Conservation (phyloP, 176 grass and related monocot genomes). For the Puccinellia tenuiflora region DNA sequence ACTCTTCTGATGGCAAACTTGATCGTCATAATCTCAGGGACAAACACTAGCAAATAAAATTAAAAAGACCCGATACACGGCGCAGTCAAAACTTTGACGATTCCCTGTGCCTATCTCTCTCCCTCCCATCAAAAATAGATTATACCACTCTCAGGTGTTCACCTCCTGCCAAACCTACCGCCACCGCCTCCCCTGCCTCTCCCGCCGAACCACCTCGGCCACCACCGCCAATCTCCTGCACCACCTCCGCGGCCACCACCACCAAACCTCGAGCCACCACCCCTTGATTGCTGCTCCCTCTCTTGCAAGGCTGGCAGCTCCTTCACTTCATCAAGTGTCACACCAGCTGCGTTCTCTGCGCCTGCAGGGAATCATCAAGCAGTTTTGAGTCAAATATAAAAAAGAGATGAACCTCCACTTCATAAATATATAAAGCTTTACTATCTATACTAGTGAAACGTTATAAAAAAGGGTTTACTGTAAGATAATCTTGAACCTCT, state of each 20-base stretch:
- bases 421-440: neutral
- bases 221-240: slow-evolving; percentile 36
- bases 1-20: too few relatives aligned
- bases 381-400: neutral
- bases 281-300: slow-evolving; percentile 50
- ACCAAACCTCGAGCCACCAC: neutral
- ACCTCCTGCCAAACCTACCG: slow-evolving; percentile 66
- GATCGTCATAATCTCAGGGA: too few relatives aligned
- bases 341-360: slow-evolving; percentile 51
- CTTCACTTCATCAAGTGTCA: slow-evolving; percentile 69
- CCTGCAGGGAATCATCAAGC: slow-evolving; percentile 12
- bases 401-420: too few relatives aligned
- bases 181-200: slow-evolving; percentile 51
- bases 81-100: slow-evolving; percentile 25
- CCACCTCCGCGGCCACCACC: slow-evolving; percentile 40
- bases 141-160: neutral
- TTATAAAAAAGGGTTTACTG: slow-evolving; percentile 31
- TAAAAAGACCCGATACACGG: slow-evolving; percentile 37
- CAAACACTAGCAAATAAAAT: slow-evolving; percentile 8
- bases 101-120: slow-evolving; percentile 1
- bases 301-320: slow-evolving; percentile 80
- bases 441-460: neutral
- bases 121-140: slow-evolving; percentile 21
- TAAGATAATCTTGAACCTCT: slow-evolving; percentile 64
- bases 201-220: slow-evolving; percentile 27